phyloP scores from a whole-genome alignment of 164 flowering plant genomes.

The Sedum album region DNA sequence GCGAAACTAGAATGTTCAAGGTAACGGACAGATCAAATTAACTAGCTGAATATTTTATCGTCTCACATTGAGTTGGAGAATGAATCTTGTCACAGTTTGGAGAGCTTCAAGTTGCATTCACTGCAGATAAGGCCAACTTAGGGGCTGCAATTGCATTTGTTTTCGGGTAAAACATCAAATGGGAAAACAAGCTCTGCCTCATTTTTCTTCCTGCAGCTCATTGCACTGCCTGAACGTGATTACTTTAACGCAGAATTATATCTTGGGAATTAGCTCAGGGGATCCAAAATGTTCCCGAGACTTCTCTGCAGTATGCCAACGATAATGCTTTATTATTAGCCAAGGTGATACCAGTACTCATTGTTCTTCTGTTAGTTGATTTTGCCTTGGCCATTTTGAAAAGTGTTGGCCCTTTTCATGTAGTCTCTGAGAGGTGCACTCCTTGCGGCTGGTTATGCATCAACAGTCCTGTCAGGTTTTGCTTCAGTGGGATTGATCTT shows the following conservation, averaged over 20 bases:
- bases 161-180: constrained; percentile 51
- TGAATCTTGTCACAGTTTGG: constrained; percentile 82
- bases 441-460: neutral
- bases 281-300: constrained; percentile 67
- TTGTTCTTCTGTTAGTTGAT: neutral
- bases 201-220: neutral
- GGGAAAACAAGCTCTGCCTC: constrained; percentile 4
- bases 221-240: neutral
- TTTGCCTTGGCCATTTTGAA: neutral
- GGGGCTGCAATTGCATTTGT: constrained; percentile 70
- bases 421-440: constrained; percentile 6
- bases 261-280: constrained; percentile 81
- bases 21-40: constrained; percentile 20
- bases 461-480: neutral
- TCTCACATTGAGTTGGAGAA: constrained; percentile 5
- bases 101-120: constrained; percentile 76
- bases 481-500: constrained; percentile 5
- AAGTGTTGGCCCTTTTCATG: neutral
- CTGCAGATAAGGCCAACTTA: constrained; percentile 59
- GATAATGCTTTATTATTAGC: constrained; percentile 82
- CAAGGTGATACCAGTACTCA: constrained; percentile 29
- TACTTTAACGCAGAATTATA: constrained; percentile 38
- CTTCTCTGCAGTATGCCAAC: constrained; percentile 79
- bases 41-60: neutral
- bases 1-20: constrained; percentile 59